These are phyloP conservation scores for Cryphonectria radicalis DNA, from an alignment of 2,329 filamentous ascomycete genomes.

Conservation along the genomic window DNA sequence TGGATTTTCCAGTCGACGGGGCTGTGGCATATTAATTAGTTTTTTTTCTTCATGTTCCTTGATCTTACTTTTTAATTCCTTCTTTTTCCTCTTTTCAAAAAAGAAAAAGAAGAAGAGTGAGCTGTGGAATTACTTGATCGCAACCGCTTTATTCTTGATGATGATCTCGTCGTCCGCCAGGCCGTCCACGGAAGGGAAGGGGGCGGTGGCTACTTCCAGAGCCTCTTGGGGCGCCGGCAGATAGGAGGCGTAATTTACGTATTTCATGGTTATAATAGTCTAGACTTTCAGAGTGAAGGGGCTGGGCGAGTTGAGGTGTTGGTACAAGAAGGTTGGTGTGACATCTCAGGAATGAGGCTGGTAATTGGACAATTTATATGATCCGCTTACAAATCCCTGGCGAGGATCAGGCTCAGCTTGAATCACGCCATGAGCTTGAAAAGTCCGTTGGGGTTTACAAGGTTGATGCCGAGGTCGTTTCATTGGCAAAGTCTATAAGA, in stretches of 20 bases:
- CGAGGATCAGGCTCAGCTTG: background rate
- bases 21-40: slow-evolving; percentile 31
- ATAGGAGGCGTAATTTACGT: slow-evolving; percentile 25
- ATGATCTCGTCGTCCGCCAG: slow-evolving; percentile 24
- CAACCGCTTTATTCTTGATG: slow-evolving; percentile 27
- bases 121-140: slow-evolving; percentile 17
- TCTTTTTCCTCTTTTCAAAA: slow-evolving; percentile 30
- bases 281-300: no score
- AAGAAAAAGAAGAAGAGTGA: no score
- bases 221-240: slow-evolving; percentile 17
- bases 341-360: background rate
- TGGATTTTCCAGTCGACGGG: slow-evolving; percentile 39
- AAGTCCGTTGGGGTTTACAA: background rate
- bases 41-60: no score
- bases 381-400: slow-evolving; percentile 22
- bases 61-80: no score
- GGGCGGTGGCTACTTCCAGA: slow-evolving; percentile 20
- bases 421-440: slow-evolving; percentile 5
- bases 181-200: slow-evolving; percentile 13
- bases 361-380: background rate
- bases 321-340: background rate
- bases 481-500: background rate
- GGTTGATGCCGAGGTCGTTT: background rate
- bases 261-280: slow-evolving; percentile 10
- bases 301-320: background rate